Base-by-base conservation (phyloP, 129 eudicot species). In the Flaveria bidentis region DNA sequence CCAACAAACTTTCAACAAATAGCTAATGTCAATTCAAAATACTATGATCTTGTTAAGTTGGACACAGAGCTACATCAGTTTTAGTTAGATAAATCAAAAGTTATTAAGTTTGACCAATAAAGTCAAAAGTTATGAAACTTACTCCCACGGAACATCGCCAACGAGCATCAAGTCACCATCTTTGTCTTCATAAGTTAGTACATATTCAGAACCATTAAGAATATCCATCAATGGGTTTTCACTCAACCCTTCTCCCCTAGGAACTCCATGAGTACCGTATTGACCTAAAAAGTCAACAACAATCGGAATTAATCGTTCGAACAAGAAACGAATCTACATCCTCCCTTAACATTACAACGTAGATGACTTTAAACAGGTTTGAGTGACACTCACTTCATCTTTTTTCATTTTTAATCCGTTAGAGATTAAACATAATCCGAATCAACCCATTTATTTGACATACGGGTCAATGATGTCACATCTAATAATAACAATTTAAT, bases 111-210 rank as follows among this genome's bases (percentile, higher is more conserved):
- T 80, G 78, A 72, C 79, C 58, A 66, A 18, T 42, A 78, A 70
- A 58, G 71, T 78, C 82, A 71, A 78, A 78, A 78, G 62, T 14
- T 20, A 13, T 23, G 30, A 69, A 18, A 82, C 96, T 84, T 89
- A 89, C 96, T 86, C 85, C 91, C 96, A 89, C 0, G 96, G 96
- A 67, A 89, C 96, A 76, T 89, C 96, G 49, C 96, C 96, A 56
- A 89, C 96, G 75, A 89, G 91, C 96, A 89, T 89, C 89, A 86
- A 87, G 72, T 89, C 96, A 57, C 86, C 96, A 82, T 89, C 96
- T 68, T 86, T 86, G 74, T 89, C 96, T 87, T 89, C 96, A 74
- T 86, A 89, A 7, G 96, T 85, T 36, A 86, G 91, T 56, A 86
- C 96, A 73, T 82, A 86, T 62, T 89, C 95, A 23, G 91, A 85